phyloP scores from a whole-genome alignment of 2,329 filamentous ascomycete genomes.

The Aspergillus tubingensis region DNA sequence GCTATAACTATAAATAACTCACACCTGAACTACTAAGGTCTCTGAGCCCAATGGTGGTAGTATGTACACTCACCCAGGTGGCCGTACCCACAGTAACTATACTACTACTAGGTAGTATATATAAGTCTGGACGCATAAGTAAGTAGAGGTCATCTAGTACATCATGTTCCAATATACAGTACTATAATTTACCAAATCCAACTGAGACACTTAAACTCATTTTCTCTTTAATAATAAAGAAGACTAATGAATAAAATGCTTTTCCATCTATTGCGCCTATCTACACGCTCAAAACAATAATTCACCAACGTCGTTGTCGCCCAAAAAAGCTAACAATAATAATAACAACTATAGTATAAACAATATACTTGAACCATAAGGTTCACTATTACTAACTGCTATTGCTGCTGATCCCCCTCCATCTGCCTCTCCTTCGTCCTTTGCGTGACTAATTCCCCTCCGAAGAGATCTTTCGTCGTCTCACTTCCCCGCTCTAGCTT shows the following conservation, averaged over 20 bases:
- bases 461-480: slow-evolving; percentile 36
- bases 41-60: too few species aligned
- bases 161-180: too few species aligned
- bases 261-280: background rate
- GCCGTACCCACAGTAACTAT: too few species aligned
- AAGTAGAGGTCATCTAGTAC: too few species aligned
- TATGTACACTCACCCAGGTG: too few species aligned
- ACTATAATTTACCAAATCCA: background rate
- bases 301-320: background rate
- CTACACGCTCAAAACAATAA: background rate
- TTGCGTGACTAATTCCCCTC: slow-evolving; percentile 39
- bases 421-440: slow-evolving; percentile 29
- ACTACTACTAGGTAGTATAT: too few species aligned
- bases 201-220: background rate
- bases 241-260: background rate
- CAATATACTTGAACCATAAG: too few species aligned
- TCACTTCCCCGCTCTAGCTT: slow-evolving; percentile 36
- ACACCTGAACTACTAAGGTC: too few species aligned
- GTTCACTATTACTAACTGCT: too few species aligned
- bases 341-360: background rate
- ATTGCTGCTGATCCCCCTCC: background rate
- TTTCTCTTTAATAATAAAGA: background rate
- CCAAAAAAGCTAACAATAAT: background rate
- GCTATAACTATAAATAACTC: too few species aligned
- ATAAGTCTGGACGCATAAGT: too few species aligned